Percentiles rank a stretch among this genome's conserved stretches.
Conservation (phyloP, 1,284 basidiomycete genomes). For the Gomphus sp. region DNA sequence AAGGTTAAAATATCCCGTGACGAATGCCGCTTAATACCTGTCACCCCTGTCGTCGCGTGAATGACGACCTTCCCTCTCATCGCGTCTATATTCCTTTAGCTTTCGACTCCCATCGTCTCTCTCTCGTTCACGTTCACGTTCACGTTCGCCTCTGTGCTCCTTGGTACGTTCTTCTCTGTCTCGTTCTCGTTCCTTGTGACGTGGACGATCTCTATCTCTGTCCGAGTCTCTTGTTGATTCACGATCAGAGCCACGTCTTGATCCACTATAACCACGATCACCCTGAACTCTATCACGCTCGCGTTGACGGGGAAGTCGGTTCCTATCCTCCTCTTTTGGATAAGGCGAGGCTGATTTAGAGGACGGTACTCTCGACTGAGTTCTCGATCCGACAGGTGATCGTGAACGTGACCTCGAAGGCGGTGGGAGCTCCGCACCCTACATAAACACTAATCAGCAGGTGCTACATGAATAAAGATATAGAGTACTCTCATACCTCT, state of each 20-base stretch:
- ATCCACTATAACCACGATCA: background rate
- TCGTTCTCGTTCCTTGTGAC: constrained; percentile 17
- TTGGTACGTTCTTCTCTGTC: constrained; percentile 14
- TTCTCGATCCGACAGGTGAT: constrained; percentile 16
- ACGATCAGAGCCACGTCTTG: background rate
- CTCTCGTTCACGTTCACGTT: constrained; percentile 18
- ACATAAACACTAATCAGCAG: constrained; percentile 8
- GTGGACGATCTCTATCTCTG: constrained; percentile 17
- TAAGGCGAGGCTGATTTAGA: constrained; percentile 1
- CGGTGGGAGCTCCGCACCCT: constrained; percentile 17
- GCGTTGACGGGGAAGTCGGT: constrained; percentile 18
- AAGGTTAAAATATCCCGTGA: background rate
- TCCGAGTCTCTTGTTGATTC: constrained; percentile 20
- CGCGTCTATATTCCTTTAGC: background rate
- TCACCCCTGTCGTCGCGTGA: background rate
- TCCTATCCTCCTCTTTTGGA: constrained; percentile 10
- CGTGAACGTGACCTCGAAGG: constrained; percentile 16
- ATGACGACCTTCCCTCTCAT: background rate
- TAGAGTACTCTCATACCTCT: constrained; percentile 18
- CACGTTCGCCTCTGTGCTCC: constrained; percentile 18
- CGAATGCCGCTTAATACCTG: background rate
- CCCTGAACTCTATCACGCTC: constrained; percentile 20
- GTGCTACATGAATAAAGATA: background rate
- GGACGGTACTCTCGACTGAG: constrained; percentile 13
- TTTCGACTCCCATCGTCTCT: constrained; percentile 10